Percentiles rank a stretch among this genome's conserved stretches.
These are phyloP conservation scores for Penicillium parvum DNA, from an alignment of 495 filamentous ascomycete species.

Conservation along the genomic window DNA sequence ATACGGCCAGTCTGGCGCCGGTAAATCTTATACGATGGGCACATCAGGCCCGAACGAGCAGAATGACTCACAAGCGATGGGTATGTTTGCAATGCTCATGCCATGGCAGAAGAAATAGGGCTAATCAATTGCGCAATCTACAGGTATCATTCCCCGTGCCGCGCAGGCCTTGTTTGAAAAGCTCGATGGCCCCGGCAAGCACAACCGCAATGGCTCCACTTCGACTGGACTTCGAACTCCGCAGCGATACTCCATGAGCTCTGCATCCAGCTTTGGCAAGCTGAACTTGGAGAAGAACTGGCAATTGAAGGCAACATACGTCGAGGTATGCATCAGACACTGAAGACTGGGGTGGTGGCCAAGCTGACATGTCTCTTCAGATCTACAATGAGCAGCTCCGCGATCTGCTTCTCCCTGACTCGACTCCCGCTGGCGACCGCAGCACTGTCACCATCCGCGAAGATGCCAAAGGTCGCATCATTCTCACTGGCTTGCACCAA, in stretches of 20 bases:
- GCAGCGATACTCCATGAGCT: slow-evolving; percentile 68
- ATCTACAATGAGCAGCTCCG: slow-evolving; percentile 97
- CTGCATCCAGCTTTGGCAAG: slow-evolving; percentile 50
- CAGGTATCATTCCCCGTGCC: slow-evolving; percentile 91
- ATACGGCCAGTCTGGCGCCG: slow-evolving; percentile 99
- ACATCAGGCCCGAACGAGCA: slow-evolving; percentile 87
- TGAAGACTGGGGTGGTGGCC: neutral
- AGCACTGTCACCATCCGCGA: slow-evolving; percentile 79
- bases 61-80: slow-evolving; percentile 68
- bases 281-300: slow-evolving; percentile 68
- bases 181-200: slow-evolving; percentile 57
- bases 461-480: slow-evolving; percentile 91
- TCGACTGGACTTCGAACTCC: slow-evolving; percentile 80
- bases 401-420: slow-evolving; percentile 82
- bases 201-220: slow-evolving; percentile 48
- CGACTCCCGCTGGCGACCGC: slow-evolving; percentile 63
- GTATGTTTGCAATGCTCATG: slow-evolving; percentile 48
- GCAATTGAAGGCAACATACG: slow-evolving; percentile 93
- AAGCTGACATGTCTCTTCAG: slow-evolving; percentile 30
- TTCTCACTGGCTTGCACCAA: slow-evolving; percentile 83
- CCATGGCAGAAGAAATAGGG: slow-evolving; percentile 1
- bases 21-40: slow-evolving; percentile 99
- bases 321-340: slow-evolving; percentile 57
- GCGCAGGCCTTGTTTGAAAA: slow-evolving; percentile 84
- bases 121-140: neutral